phyloP scores from a whole-genome alignment of 441 rosid genomes.

The Omphalea diandra region DNA sequence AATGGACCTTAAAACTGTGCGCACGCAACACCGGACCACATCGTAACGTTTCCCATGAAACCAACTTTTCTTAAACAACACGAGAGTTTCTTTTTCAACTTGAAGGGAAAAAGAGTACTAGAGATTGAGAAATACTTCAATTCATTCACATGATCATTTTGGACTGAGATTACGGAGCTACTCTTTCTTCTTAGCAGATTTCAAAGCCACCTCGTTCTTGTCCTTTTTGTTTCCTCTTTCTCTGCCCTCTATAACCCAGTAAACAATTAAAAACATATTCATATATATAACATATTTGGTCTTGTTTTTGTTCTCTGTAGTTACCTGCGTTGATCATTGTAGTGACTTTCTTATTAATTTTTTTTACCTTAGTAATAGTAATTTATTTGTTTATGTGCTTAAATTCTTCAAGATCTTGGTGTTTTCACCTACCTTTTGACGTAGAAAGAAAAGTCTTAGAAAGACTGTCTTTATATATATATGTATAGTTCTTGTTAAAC shows the following conservation, averaged over 20 bases:
- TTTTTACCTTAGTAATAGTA: neutral
- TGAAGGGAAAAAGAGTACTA: no score
- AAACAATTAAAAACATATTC: neutral
- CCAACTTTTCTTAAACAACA: neutral
- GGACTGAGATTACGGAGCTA: slow-evolving; percentile 35
- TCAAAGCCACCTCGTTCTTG: neutral
- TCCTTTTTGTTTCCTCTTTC: slow-evolving; percentile 1
- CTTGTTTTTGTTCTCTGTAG: neutral
- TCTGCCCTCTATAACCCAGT: neutral
- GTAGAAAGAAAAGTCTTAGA: neutral
- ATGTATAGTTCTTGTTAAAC: slow-evolving; percentile 8
- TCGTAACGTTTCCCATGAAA: neutral
- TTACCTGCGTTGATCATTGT: neutral
- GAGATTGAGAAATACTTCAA: neutral
- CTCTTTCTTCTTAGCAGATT: neutral
- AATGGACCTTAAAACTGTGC: neutral
- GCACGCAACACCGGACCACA: neutral
- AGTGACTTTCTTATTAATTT: neutral
- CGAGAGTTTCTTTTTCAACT: neutral
- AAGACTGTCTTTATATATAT: neutral
- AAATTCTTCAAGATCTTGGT: neutral
- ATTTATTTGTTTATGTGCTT: neutral
- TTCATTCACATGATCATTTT: slow-evolving; percentile 15
- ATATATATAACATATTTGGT: neutral
- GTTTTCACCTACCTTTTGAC: neutral